Base-by-base conservation (phyloP, 208 protist genomes). In the Phytomonas sp. region DNA sequence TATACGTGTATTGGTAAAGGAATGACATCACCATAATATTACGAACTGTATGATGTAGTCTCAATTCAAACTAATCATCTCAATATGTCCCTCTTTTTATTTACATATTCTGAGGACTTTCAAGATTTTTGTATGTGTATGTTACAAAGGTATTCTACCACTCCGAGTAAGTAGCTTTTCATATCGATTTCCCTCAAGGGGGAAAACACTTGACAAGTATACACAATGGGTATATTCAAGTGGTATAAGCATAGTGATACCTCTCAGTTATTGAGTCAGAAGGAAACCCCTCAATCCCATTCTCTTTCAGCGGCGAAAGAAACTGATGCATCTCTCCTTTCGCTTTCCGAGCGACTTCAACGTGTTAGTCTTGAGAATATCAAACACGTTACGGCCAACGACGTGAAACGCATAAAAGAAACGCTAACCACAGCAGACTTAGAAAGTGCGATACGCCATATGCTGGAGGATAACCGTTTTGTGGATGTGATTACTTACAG, bases 391-490 rank as follows among this genome's bases (percentile, higher is more conserved):
- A 89, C 87, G 29, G 56, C 66, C 4, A 77, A 74, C 2, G 90
- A 91, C 71, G 75, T 94, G 37, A 26, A 78, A 32, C 74, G 73
- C 0, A 45, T 92, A 8, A 75, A 77, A 31, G 64, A 49, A 4
- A 67, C 32, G 3, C 49, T 93, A 29, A 79, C 71, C 0, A 49
- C 56, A n/a, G 80, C 80, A 10, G 70, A 87, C 45, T 66, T 93
- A 12, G 67, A 69, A 8, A 37, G 71, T 33, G 84, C 88, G 26
- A 80, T 87, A 62, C 66, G 66, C 29, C 63, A 88, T 19, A 64
- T 95, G 68, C 70, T 93, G 3, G 78, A 89, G 31, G 75, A 86
- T 12, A 92, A 95, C 66, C 75, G 82, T 29, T 91, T 91, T 72
- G 68, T 59, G 0, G 91, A 91, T 60, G 86, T 88, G 23, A 67